Evolutionary conservation across 768 basidiomycete genomes (phyloP).

Genomic region (Boletus reticulatus): DNA sequence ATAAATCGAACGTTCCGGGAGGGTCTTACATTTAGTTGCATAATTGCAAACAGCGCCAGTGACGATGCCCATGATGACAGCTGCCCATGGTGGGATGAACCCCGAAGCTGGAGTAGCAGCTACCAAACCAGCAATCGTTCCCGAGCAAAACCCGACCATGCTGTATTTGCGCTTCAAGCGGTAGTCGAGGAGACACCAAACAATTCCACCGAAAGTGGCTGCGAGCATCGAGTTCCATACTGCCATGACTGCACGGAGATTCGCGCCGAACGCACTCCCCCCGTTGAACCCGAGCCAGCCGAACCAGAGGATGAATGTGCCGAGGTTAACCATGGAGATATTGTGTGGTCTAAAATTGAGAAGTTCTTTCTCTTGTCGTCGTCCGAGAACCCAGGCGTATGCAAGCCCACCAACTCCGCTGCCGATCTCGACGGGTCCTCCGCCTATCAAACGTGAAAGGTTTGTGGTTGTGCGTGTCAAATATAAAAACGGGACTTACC

Average conservation of each 20-base stretch:
- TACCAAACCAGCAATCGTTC: conserved; percentile 85
- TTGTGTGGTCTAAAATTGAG: conserved; percentile 87
- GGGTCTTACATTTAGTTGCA: conserved; percentile 69
- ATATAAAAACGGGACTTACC: conserved; percentile 41
- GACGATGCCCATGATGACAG: conserved; percentile 72
- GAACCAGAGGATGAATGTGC: conserved; percentile 86
- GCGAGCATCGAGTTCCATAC: conserved; percentile 89
- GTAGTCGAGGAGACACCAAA: conserved; percentile 82
- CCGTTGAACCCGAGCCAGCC: conserved; percentile 92
- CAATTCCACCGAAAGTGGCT: conserved; percentile 76
- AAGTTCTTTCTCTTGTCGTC: conserved; percentile 67
- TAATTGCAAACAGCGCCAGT: conserved; percentile 77
- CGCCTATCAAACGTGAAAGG: conserved; percentile 43
- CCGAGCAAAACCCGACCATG: conserved; percentile 89
- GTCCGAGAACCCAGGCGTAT: conserved; percentile 84
- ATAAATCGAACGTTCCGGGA: background rate
- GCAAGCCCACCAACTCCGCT: conserved; percentile 85
- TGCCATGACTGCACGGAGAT: conserved; percentile 81
- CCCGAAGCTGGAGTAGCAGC: conserved; percentile 89
- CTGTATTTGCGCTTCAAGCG: conserved; percentile 78
- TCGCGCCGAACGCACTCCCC: conserved; percentile 84
- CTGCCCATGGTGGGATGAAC: conserved; percentile 73
- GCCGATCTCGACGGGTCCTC: conserved; percentile 86
- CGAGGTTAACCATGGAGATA: conserved; percentile 77
- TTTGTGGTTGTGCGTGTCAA: background rate